Evolutionary conservation across 345 rosid species (phyloP), one percentile per base, ranked within the genome.

Genomic region (Lepidium didymum): DNA sequence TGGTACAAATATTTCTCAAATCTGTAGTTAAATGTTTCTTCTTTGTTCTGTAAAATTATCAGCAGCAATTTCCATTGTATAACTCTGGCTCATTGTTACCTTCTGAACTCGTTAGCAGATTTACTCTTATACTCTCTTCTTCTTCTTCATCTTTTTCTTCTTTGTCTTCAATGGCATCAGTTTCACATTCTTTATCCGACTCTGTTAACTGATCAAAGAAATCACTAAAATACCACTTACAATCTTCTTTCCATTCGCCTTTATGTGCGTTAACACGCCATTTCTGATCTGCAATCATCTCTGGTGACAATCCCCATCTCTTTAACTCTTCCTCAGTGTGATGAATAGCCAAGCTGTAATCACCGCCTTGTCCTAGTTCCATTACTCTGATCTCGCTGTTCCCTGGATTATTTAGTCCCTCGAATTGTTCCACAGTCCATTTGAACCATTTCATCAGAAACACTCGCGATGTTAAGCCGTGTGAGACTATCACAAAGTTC

Each of bases 371-470:
- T 66, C 97, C 96, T 60, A 87, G 50, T 75, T 87, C 87, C 97
- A 95, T 87, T 33, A 89, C 91, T 8, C 97, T 81, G 52, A 68
- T 52, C 82, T 74, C 97, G 16, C 96, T 91, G 75, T 91, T 95
- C 4, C 81, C 90, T 0, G 59, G 85, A 77, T 95, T 95, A 72
- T 87, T 89, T 31, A 95, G 75, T 14, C 2, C 76, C 77, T 95
- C 97, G 5, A 91, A 89, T 57, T 91, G 97, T 56, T 89, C 90
- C 1, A 95, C 96, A 0, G 88, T 86, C 97, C 99, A 91, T 78
- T 91, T 89, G 78, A 91, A 91, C 99, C 99, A 95, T 76, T 91
- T 95, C 99, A 89, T 89, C 50, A 95, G 88, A 85, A 95, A 91
- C 13, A 95, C 96, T 0, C 96, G 89, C 0, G 82, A 73, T 2